Base-by-base conservation (phyloP, 2,329 filamentous ascomycete species). In the Paraconiothyrium sp. region DNA sequence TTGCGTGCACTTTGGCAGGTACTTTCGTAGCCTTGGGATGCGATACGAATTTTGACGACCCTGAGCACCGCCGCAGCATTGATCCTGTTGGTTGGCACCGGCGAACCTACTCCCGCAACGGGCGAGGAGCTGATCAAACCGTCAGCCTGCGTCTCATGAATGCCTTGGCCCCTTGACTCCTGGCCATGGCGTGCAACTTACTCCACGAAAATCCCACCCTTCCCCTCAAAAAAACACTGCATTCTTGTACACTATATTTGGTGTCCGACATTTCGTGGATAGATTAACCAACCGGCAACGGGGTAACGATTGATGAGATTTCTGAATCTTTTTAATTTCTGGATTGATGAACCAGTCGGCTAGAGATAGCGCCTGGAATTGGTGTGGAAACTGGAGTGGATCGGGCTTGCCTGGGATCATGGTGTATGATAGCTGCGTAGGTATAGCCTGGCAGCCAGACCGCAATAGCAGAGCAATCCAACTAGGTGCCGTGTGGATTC, bases 221-320 rank as follows among this genome's bases (percentile, higher is more conserved):
- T 34, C 8, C 48, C 27, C 39, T 32, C 54, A 39, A 14, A 16
- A 30, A 44, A n/a, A 41, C 24, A 44, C 24, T 32, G 27, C 39
- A 50, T 61, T 44, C 39, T 57, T 70, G 67, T 68, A 70, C 57
- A 63, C 52, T 66, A 70, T 63, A 63, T 35, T 56, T 48, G 50
- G 55, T 48, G 51, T 34, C 49, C 51, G 58, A 32, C 24, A 41
- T 34, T 56, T 44, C 35, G 58, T 67, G 59, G 60, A 69, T 72
- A 70, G 61, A 66, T 60, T 60, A 63, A 58, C 48, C 46, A 57
- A 51, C 64, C 62, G 66, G 69, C 65, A 62, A 68, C 61, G 54
- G 54, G 60, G 62, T 62, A 60, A 68, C 57, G 69, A 71, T 67
- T 68, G 62, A 72, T 46, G 70, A 72, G 62, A 41, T 71, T 64